A percentile compares a stretch with the other conserved stretches of the same genome.
phyloP scores from a whole-genome alignment of 169 alveolate species.

The Babesia divergens region DNA sequence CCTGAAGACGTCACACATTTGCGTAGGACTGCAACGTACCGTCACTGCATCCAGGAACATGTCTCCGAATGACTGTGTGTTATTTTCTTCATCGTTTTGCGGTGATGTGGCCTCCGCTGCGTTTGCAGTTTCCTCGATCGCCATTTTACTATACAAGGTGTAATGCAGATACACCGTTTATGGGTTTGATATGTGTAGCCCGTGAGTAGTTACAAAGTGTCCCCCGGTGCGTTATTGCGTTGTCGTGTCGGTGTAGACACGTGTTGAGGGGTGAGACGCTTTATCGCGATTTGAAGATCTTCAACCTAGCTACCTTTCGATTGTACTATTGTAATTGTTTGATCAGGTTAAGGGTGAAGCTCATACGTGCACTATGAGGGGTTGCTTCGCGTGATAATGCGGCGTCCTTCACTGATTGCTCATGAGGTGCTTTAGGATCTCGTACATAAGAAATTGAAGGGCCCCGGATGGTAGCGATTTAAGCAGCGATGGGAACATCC shows the following conservation, averaged over 20 bases:
- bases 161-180: no score
- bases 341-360: no score
- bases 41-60: slow-evolving; percentile 48
- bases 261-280: no score
- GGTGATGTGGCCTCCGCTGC: slow-evolving; percentile 27
- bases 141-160: slow-evolving; percentile 4
- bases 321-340: no score
- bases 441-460: slow-evolving; percentile 81
- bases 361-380: no score
- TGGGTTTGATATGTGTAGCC: no score
- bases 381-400: no score
- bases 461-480: slow-evolving; percentile 86
- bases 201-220: no score
- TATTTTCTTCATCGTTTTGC: slow-evolving; percentile 34
- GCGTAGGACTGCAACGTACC: slow-evolving; percentile 4
- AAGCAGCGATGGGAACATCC: slow-evolving; percentile 80
- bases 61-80: slow-evolving; percentile 36
- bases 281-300: no score
- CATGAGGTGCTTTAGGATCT: slow-evolving; percentile 70
- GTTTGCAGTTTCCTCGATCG: slow-evolving; percentile 30
- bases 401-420: slow-evolving; percentile 6
- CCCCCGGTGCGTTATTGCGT: no score
- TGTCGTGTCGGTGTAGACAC: no score
- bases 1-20: slow-evolving; percentile 10
- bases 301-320: no score